Base-by-base conservation (phyloP, 306 rosid species). In the Luffa aegyptiaca region DNA sequence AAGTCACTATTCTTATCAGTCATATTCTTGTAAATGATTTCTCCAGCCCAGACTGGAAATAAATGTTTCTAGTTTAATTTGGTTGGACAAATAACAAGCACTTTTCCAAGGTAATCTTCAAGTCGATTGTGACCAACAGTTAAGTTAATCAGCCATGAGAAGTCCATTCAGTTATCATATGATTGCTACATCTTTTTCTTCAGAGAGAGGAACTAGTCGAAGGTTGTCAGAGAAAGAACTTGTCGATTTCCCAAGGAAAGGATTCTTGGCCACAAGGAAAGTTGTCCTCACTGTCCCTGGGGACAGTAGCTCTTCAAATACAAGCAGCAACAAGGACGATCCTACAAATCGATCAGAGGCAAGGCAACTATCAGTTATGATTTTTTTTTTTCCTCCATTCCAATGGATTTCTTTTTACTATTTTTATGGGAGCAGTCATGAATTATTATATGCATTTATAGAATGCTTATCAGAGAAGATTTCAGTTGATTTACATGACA, bases 301-400 rank as follows among this genome's bases (percentile, higher is more conserved):
- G 82, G 77, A 86, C 59, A 84, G 84, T 80, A 79, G 65, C 83
- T 90, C 96, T 77, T 87, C 94, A 9, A 86, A 92, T 82, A 78
- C 97, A 55, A 83, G 69, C 75, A 84, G 83, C 77, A 84, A 55
- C 21, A 56, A 80, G 52, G 89, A 87, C 42, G 88, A 88, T 36
- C 76, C 97, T 83, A 21, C 62, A 74, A 80, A 80, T 75, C 85
- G 87, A 80, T 74, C 86, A 61, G 82, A 90, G 97, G 98, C 79
- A 90, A 62, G 96, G 69, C 76, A 48, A 37, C 80, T 52, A 63
- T 81, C 68, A 41, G 46, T 79, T 17, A 1, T 52, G 18, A 3
- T 31, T 53, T 39, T 4, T n/a, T 4, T n/a, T 16, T 75, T 18
- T 33, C 1, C 71, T 20, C n/a, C 37, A 20, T 45, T 69, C 75